Evolutionary conservation across 2,329 filamentous ascomycete species (phyloP), one percentile per base, ranked within the genome.

Genomic region (Aurifilum marmelostoma): DNA sequence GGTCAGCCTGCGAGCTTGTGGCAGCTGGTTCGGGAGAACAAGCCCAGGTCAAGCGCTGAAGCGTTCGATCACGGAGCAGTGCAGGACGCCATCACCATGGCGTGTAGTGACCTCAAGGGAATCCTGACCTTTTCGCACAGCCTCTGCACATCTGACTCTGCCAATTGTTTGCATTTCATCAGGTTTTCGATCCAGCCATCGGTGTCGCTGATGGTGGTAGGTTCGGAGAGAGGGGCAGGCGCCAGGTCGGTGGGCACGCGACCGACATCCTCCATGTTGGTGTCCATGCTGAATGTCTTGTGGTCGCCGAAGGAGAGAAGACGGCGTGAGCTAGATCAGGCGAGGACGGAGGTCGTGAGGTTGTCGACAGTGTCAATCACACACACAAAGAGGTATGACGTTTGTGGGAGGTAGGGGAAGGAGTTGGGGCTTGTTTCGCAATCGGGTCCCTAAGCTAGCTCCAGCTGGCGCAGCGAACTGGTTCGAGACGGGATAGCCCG

Each of bases 181-280:
- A 99, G 86, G 84, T 88, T 94, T 87, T 97, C 95, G 79, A 99
- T 98, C 96, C 96, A 99, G 78, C 94, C 94, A 80, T 99, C 96
- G 73, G 99, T 87, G 71, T 93, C 97, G 71, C 92, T 90, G 84
- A 97, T 96, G 75, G 94, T 93, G 71, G 94, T 90, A 67, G 95
- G 92, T 83, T 98, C 96, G 43, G 82, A 77, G 71, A 82, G 78
- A 77, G 89, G 87, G 67, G 89, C 84, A 64, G 93, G 89, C 70
- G 91, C 89, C 75, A 97, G 82, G 78, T 91, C 91, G 79, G 92
- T 88, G 73, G 94, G 92, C 77, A 92, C 90, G 83, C 94, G 92
- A 78, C 91, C 92, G 76, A 97, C 94, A 80, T 99, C 96, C 85
- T 97, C 95, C 96, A 99, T 99, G 83, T 97, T 97, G 78, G 94